Evolutionary conservation across 2,329 filamentous ascomycete species (phyloP).

Genomic region (Scytalidium lignicola): DNA sequence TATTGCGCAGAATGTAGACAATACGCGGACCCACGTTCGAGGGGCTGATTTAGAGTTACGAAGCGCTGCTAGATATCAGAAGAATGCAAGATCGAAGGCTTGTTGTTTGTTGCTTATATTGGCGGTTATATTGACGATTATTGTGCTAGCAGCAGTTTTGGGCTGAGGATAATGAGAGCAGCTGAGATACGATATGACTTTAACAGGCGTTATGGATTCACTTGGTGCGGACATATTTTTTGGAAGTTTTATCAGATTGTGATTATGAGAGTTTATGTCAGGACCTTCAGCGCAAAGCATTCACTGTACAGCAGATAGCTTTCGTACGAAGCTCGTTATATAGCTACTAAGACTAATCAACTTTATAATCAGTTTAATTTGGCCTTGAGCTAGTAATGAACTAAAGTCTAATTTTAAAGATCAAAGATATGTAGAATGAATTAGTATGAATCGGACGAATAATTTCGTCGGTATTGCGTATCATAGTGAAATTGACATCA

Average conservation of each 20-base stretch:
- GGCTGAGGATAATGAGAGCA: conserved; percentile 41
- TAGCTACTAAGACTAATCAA: neutral
- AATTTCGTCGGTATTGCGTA: neutral
- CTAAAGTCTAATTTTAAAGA: too few species aligned
- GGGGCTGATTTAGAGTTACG: conserved; percentile 83
- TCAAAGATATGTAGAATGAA: too few species aligned
- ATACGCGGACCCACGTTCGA: conserved; percentile 72
- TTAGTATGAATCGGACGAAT: too few species aligned
- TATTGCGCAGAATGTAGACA: conserved; percentile 84
- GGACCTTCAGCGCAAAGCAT: neutral
- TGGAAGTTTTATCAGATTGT: neutral
- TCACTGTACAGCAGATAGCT: too few species aligned
- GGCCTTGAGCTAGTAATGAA: too few species aligned
- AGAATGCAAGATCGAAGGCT: conserved; percentile 88
- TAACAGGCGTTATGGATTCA: neutral
- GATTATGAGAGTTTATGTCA: neutral
- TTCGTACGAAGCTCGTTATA: too few species aligned
- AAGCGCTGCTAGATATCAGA: conserved; percentile 86
- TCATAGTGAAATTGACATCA: neutral
- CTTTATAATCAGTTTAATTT: neutral
- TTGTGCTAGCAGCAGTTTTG: conserved; percentile 80
- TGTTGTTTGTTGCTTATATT: conserved; percentile 89
- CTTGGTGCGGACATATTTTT: neutral
- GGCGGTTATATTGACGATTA: conserved; percentile 81
- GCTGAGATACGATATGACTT: neutral